Base-by-base conservation (phyloP, 2,329 filamentous ascomycete species). In the Phyllosticta citribraziliensis region DNA sequence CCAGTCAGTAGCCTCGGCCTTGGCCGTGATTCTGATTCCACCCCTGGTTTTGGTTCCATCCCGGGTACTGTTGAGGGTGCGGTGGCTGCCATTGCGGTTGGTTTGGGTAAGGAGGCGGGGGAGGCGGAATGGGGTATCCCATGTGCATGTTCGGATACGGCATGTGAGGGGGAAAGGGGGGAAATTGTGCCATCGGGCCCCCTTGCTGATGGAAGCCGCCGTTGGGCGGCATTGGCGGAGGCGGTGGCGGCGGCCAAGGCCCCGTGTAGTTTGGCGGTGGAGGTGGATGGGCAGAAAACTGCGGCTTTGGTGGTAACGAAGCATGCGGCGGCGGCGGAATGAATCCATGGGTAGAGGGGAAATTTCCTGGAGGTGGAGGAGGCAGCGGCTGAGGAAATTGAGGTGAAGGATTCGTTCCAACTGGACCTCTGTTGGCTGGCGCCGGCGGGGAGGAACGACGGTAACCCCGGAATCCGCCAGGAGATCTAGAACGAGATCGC, bases 201-300 rank as follows among this genome's bases (percentile, higher is more conserved):
- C 52, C 52, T 53, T 53, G 52, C 19, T 60, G 53, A 47, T 53
- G 25, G 22, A 35, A 61, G 22, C 50, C 50, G 17, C 55, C 27
- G 20, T 52, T 61, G 3, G 59, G 27, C 17, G 24, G 40, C 55
- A 61, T 53, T 14, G 59, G 59, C 14, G 59, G 59, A 12, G 55
- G 55, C 8, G 57, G 61, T 22, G 62, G 57, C 27, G 62, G 62
- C 14, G 62, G 62, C 62, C 62, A 63, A 25, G 56, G 52, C 3
- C 62, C 62, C 50, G 55, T 61, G 22, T 61, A 63, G 33, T 61
- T 63, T 22, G 52, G 57, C 6, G 54, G 61, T 2, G 62, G 58
- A 8, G 58, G 62, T n/a, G 62, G 56, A 30, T 57, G 55, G 22
- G 53, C 58, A 17, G 58, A 19, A 11, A 51, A 61, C 17, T 54